These are phyloP conservation scores for Scleroderma citrinum DNA, from an alignment of 768 basidiomycete genomes.

Conservation along the genomic window DNA sequence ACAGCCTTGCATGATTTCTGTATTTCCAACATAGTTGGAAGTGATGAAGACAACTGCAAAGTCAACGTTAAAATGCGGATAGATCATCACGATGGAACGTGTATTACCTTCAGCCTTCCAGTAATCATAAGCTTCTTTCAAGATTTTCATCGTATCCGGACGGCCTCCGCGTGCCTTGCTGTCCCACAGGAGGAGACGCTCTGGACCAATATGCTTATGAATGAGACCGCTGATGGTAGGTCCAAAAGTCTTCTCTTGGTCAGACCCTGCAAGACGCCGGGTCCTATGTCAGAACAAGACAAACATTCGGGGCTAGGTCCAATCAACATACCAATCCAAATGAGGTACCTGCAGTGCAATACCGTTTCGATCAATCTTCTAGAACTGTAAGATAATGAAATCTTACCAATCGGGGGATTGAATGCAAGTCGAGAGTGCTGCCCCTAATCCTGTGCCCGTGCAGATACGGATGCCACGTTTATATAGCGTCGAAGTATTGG, in stretches of 20 bases:
- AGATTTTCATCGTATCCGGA: constrained; percentile 70
- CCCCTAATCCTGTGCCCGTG: constrained; percentile 78
- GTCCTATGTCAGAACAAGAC: constrained; percentile 8
- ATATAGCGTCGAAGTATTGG: constrained; percentile 76
- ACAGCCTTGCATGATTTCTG: constrained; percentile 75
- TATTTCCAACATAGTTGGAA: constrained; percentile 75
- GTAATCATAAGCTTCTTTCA: constrained; percentile 59
- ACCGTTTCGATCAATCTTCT: constrained; percentile 1
- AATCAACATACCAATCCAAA: constrained; percentile 60
- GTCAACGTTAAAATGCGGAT: not conserved
- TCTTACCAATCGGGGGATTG: constrained; percentile 66
- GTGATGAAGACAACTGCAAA: constrained; percentile 72
- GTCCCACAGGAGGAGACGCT: constrained; percentile 74
- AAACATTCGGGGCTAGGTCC: not conserved
- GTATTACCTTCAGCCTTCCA: constrained; percentile 73
- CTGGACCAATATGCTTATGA: constrained; percentile 62
- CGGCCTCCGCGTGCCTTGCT: constrained; percentile 67
- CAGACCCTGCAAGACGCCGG: constrained; percentile 47
- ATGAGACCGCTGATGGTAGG: constrained; percentile 73
- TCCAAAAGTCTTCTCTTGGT: constrained; percentile 82
- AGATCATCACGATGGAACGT: not conserved
- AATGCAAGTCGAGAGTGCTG: constrained; percentile 73
- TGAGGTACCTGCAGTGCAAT: constrained; percentile 51
- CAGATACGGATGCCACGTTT: constrained; percentile 76
- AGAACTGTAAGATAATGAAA: not conserved